Conservation (phyloP, 2,329 filamentous ascomycete genomes). For the Alternaria solani region DNA sequence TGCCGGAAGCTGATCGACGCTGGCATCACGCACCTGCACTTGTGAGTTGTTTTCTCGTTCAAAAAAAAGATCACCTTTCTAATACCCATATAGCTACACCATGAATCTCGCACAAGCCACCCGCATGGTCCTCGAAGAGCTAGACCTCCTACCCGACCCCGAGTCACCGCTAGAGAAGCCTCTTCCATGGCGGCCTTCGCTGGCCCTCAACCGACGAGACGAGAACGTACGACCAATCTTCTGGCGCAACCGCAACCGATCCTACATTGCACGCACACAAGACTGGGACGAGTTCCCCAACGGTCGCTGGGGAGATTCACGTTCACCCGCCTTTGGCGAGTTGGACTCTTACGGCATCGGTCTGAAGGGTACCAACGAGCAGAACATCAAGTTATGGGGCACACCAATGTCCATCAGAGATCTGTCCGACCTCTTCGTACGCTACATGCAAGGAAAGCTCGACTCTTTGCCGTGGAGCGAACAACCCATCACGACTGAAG, state of each 20-base stretch:
- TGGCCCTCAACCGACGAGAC: conserved; percentile 84
- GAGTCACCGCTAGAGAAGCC: conserved; percentile 83
- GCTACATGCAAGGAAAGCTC: conserved; percentile 82
- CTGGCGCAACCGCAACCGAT: conserved; percentile 97
- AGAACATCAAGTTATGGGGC: conserved; percentile 95
- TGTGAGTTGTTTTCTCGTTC: conserved; percentile 58
- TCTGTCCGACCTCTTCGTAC: conserved; percentile 82
- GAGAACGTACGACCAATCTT: conserved; percentile 98
- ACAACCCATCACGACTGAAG: conserved; percentile 81
- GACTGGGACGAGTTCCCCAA: conserved; percentile 99
- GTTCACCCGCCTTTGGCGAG: conserved; percentile 95
- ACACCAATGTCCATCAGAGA: conserved; percentile 81
- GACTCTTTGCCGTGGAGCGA: conserved; percentile 94
- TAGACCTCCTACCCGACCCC: conserved; percentile 79
- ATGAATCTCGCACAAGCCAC: conserved; percentile 98
- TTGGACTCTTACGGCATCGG: conserved; percentile 94
- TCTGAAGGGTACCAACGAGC: conserved; percentile 91
- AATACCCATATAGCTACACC: conserved; percentile 70
- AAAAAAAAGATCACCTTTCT: conserved; percentile 4
- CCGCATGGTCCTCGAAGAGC: conserved; percentile 90
- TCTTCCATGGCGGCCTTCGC: conserved; percentile 95
- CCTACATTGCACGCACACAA: conserved; percentile 92
- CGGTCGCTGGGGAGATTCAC: conserved; percentile 96
- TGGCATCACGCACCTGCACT: conserved; percentile 89
- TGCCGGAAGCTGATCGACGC: conserved; percentile 84